Base-by-base conservation (phyloP, 2,329 filamentous ascomycete species). In the Grosmannia clavigera region DNA sequence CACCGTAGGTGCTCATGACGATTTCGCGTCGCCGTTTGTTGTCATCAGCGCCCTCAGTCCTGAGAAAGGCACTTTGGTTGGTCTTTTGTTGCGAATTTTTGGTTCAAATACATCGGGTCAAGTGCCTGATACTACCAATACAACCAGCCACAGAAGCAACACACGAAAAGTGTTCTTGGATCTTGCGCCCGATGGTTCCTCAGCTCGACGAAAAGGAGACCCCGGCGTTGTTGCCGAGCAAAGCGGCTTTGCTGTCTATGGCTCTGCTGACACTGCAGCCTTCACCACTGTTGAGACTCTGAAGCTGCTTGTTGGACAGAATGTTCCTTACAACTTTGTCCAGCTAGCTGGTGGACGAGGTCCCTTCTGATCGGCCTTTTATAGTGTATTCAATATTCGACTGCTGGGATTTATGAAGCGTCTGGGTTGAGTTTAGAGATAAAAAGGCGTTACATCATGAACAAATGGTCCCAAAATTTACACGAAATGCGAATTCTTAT, bases 241-340 rank as follows among this genome's bases (percentile, higher is more conserved):
- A 67, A 84, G 83, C 60, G 90, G 90, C 0, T 95, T 91, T 78
- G 86, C 85, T 29, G 84, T 87, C 7, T 94, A 92, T 69, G 87
- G 87, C 1, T 82, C 86, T 22, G 87, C 86, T 29, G 89, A 95
- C 71, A 87, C 91, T 38, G 86, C 85, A 60, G 88, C 89, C 0
- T 94, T 91, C 75, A 92, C 88, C 27, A 92, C 88, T 2, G 89
- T 92, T 5, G 88, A 94, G 73, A 92, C 85, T 56, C 73, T 94
- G 60, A 78, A 89, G 65, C 71, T 92, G 61, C 77, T 95, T 29
- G 87, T 92, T 12, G 90, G 90, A 11, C 88, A 94, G 74, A 94
- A 94, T 70, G 88, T 94, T 60, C 88, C 87, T 6, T 92, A 90
- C 72, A 91, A 88, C 72, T 95, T 95, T 75, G 90, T 94, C 51